Conservation (phyloP, 2,329 filamentous ascomycete species). For the Phyllachora maydis region DNA sequence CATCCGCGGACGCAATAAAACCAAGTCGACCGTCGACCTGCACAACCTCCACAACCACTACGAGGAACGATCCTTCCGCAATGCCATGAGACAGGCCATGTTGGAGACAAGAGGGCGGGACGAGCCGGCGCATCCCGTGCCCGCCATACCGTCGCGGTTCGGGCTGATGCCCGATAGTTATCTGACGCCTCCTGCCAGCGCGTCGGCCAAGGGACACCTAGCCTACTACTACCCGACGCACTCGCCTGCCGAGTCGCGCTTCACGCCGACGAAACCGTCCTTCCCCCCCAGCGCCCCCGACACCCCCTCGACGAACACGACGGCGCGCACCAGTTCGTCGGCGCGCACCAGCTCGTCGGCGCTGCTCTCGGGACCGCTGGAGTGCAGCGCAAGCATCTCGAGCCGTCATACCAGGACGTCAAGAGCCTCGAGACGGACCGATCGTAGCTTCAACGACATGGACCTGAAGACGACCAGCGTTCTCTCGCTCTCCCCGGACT, state of each 20-base stretch:
- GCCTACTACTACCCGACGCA: conserved; percentile 4
- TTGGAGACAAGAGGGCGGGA: too few relatives aligned
- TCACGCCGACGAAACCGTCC: too few relatives aligned
- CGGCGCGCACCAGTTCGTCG: too few relatives aligned
- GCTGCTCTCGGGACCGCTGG: conserved; percentile 13
- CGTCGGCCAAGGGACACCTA: conserved; percentile 1
- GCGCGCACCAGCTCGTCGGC: too few relatives aligned
- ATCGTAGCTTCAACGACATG: conserved; percentile 23
- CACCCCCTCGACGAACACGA: too few relatives aligned
- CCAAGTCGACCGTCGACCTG: conserved; percentile 16
- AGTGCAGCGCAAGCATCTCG: conserved; percentile 29
- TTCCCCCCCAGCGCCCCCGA: too few relatives aligned
- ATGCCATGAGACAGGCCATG: conserved; percentile 14
- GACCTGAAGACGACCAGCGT: conserved; percentile 34
- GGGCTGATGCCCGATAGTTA: too few relatives aligned
- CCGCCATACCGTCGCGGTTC: too few relatives aligned
- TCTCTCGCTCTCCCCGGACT: conserved; percentile 34
- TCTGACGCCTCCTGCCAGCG: conserved; percentile 4
- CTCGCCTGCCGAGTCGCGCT: too few relatives aligned
- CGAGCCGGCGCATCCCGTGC: too few relatives aligned
- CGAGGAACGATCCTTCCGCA: conserved; percentile 30
- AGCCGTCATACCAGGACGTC: conserved; percentile 34
- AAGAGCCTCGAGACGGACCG: conserved; percentile 26
- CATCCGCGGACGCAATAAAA: conserved; percentile 1
- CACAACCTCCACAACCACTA: conserved; percentile 35